Base-by-base conservation (phyloP, 495 filamentous ascomycete genomes). In the Trichocladium uniseriatum region DNA sequence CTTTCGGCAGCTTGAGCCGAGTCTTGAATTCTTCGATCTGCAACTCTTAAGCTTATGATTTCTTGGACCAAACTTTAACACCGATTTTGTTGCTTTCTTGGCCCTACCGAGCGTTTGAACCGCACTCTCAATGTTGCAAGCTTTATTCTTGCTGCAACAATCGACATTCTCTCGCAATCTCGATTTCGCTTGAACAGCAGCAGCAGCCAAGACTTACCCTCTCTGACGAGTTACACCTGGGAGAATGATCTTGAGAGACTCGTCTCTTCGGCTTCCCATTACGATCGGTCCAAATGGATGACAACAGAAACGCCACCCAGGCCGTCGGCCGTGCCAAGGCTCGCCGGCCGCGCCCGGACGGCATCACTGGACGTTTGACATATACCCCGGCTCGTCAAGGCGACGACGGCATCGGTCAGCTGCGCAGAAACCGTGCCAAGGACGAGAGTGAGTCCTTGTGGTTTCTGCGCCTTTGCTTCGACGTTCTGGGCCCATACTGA, bases 261-360 rank as follows among this genome's bases (percentile, higher is more conserved):
- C 32, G 15, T 19, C 6, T 19, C 14, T 27, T 44, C 34, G 34
- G 9, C 31, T 43, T 37, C 39, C 42, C 35, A 29, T 51, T n/a
- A 52, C 51, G 28, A 43, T 29, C 38, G 7, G n/a, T 32, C 54
- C 59, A 14, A 56, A 64, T 64, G 59, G 61, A 49, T 64, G 62
- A 64, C 9, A 32, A 31, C 5, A 36, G 42, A 43, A 24, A n/a
- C n/a, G n/a, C n/a, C n/a, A n/a, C n/a, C n/a, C n/a, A n/a, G n/a
- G n/a, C n/a, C n/a, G n/a, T n/a, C n/a, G n/a, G n/a, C n/a, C n/a
- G 42, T 27, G 37, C 49, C 40, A 24, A 29, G 34, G 40, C 45
- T 51, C 46, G 53, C 29, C 48, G 53, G 8, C 42, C 47, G 16
- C 47, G 40, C n/a, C 29, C 32, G 16, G 56, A 57, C 36, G 52